Evolutionary conservation across 768 basidiomycete genomes (phyloP), one percentile per base, ranked within the genome.

Genomic region (Mycena galericulata): DNA sequence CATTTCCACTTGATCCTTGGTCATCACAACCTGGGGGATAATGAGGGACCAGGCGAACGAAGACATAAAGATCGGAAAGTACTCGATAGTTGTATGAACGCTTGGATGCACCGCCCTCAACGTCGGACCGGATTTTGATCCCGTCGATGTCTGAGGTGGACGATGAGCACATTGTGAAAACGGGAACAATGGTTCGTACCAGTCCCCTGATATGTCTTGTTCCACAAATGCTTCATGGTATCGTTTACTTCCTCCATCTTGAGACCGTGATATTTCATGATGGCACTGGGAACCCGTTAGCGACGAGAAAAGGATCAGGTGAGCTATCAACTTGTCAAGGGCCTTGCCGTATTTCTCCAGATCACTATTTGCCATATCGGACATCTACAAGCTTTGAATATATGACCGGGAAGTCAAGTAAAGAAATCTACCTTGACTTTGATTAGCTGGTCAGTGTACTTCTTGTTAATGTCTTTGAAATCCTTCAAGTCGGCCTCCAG

Each of bases 191-290:
- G 55, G 62, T 45, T 26, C 27, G 62, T 67, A 96, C 97, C 96
- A 65, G 97, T 98, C 73, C 97, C 97, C 78, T 99, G 97, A 80
- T 99, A 99, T 0, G 97, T 99, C 82, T 96, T 97, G 77, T 96
- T 97, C 98, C 98, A 99, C 4, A 99, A 79, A 75, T 98, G 95
- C 53, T 92, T 92, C 90, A 99, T 97, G 17, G 92, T 97, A 74
- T 98, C 96, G 75, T 99, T 99, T 74, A 99, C 96, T 83, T 99
- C 98, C 79, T 97, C 95, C 98, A 99, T 98, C 82, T 99, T 99
- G 73, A 98, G 85, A 17, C 90, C 83, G 75, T 99, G 98, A 75
- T 98, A 99, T 79, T 95, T 95, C 95, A 99, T 98, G 78, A 99
- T 99, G 45, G 97, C 98, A 72, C 97, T 98, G 65, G 2, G 64